Evolutionary conservation across 108 stramenopile species (phyloP), one percentile per base, ranked within the genome.

Genomic region (Fistulifera solaris): DNA sequence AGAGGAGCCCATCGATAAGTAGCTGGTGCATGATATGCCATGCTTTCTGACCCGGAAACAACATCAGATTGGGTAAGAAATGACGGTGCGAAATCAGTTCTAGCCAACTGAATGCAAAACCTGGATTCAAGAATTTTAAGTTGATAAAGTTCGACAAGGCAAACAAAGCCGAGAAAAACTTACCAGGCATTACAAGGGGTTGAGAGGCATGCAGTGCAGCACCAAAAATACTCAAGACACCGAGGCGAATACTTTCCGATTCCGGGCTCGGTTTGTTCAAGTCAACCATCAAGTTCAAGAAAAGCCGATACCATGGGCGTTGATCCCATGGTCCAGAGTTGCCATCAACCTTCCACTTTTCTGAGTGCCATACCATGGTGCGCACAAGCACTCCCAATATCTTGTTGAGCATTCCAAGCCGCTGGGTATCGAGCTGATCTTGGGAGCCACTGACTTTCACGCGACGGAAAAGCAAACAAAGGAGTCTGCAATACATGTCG

Each of bases 31-130:
- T 90, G 24, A 89, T 68, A 26, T 71, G 71, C 95, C 95, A 99
- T 15, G 96, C 97, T 60, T 94, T 93, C 56, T 93, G 79, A 23
- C 76, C 85, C 59, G 87, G 80, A 24, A 75, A 55, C 21, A 89
- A 78, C 24, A 99, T 79, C 17, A 98, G 71, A 63, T 92, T 89
- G 35, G 97, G 96, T 56, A 99, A 87, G 61, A 98, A 97, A 61
- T 83, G 81, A 15, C 96, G 74, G 67, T 98, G 94, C 15, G 94
- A 95, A 24, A 98, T 80, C 38, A 99, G 87, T 74, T 96, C 96
- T 45, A 98, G 77, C 99, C 99, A 99, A 24, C 94, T 85, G 63
- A 96, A 98, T 10, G 99, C 82, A 55, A 99, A 99, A 22, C 79
- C 85, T 67, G 38, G 0, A 49, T 7, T n/a, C 35, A 26, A 42